These are phyloP conservation scores for Prunus persica DNA, from an alignment of 306 rosid species.

Conservation along the genomic window Prunus_persica_NCBIv2 NC_034015.1:20908501-20909000, in stretches of 20 bases:
- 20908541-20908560: constrained; percentile 45
- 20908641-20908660: constrained; percentile 65
- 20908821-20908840: constrained; percentile 33
- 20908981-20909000: neutral
- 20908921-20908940: neutral
- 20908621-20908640: constrained; percentile 58
- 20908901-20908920: constrained; percentile 14
- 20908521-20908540: constrained; percentile 43
- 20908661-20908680: constrained; percentile 90
- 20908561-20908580: constrained; percentile 80
- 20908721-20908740: constrained; percentile 15
- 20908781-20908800: constrained; percentile 11
- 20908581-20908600: constrained; percentile 59
- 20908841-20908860: constrained; percentile 40
- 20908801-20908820: constrained; percentile 45
- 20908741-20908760: constrained; percentile 5
- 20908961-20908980: neutral
- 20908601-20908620: constrained; percentile 58
- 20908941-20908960: neutral
- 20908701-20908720: constrained; percentile 41
- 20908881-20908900: constrained; percentile 52
- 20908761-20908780: neutral
- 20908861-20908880: constrained; percentile 40
- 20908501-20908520: constrained; percentile 30
- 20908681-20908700: constrained; percentile 66